Percentiles rank a stretch among this genome's conserved stretches.
Evolutionary conservation across 345 rosid genomes (phyloP).

Genomic region (Lepidium didymum): DNA sequence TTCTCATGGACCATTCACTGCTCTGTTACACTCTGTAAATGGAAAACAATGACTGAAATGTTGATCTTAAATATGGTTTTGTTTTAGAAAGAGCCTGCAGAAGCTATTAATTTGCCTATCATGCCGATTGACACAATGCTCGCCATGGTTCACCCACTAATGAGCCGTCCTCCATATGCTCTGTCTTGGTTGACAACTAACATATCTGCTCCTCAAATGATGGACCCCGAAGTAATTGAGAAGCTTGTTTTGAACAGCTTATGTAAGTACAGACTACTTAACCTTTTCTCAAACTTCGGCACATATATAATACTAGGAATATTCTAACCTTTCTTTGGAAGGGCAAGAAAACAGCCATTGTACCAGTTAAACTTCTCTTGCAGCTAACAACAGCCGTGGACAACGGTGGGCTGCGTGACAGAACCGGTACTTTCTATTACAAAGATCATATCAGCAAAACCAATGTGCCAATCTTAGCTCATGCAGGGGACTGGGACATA

Average conservation of each 20-base stretch:
- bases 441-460: constrained; percentile 59
- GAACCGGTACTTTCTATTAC: constrained; percentile 57
- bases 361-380: constrained; percentile 65
- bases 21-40: not conserved
- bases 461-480: constrained; percentile 67
- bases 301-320: not conserved
- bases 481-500: constrained; percentile 73
- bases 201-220: constrained; percentile 64
- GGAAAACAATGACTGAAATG: not conserved
- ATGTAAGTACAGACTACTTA: constrained; percentile 33
- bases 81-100: constrained; percentile 56
- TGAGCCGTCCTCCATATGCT: constrained; percentile 57
- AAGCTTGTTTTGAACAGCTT: constrained; percentile 65
- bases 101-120: constrained; percentile 52
- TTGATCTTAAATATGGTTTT: constrained; percentile 7
- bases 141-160: constrained; percentile 53
- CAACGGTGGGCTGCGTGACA: constrained; percentile 48
- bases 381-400: constrained; percentile 66
- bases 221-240: constrained; percentile 56
- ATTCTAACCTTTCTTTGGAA: not conserved
- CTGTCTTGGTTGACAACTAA: constrained; percentile 53
- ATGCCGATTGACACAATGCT: constrained; percentile 60
- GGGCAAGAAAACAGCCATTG: constrained; percentile 39
- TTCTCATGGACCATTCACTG: constrained; percentile 8
- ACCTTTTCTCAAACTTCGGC: not conserved